These are phyloP conservation scores for Emmonsiellopsis sp. DNA, from an alignment of 2,329 filamentous ascomycete species.

Conservation along the genomic window DNA sequence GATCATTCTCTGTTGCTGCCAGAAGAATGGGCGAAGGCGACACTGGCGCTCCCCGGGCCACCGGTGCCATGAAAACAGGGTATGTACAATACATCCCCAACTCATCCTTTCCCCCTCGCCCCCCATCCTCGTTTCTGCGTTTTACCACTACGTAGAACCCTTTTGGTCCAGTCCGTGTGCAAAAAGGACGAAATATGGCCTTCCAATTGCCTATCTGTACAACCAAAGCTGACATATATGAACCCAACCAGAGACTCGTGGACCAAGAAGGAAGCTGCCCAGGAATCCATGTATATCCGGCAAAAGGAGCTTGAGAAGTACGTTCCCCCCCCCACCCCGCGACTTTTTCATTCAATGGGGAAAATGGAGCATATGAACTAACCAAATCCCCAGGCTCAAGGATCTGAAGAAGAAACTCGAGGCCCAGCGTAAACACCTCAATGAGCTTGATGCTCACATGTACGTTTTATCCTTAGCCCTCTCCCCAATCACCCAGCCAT, in stretches of 20 bases:
- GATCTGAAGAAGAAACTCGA: constrained; percentile 59
- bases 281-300: constrained; percentile 75
- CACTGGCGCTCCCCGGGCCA: constrained; percentile 42
- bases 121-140: too few relatives aligned
- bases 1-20: constrained; percentile 55
- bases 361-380: too few relatives aligned
- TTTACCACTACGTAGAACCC: too few relatives aligned
- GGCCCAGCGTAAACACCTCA: constrained; percentile 72
- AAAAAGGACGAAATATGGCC: too few relatives aligned
- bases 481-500: not conserved
- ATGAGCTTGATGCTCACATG: constrained; percentile 82
- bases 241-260: constrained; percentile 66
- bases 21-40: constrained; percentile 61
- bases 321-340: constrained; percentile 8
- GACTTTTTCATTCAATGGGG: not conserved
- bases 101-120: too few relatives aligned
- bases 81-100: constrained; percentile 17
- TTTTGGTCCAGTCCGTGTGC: too few relatives aligned
- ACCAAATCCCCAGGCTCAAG: constrained; percentile 42
- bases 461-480: constrained; percentile 36
- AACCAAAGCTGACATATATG: not conserved
- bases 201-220: too few relatives aligned
- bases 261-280: constrained; percentile 80
- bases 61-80: constrained; percentile 27
- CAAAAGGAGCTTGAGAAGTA: constrained; percentile 83